Percentiles rank a stretch among this genome's conserved stretches.
Evolutionary conservation across 345 rosid genomes (phyloP).

Genomic region (Corymbia maculata): DNA sequence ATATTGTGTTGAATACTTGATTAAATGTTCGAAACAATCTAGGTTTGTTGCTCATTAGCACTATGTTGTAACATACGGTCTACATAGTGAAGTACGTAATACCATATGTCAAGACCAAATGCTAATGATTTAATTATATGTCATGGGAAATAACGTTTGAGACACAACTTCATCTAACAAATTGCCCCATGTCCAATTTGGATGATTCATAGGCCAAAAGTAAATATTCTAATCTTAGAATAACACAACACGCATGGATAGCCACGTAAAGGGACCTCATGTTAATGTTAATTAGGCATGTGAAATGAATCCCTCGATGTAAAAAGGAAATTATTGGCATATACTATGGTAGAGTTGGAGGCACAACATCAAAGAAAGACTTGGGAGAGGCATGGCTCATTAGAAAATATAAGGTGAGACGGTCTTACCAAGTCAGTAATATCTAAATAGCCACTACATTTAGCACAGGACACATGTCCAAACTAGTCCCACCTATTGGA

Average conservation of each 20-base stretch:
- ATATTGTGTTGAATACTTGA: not conserved
- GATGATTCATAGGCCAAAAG: not conserved
- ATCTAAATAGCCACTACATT: not conserved
- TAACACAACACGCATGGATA: not conserved
- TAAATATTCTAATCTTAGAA: not conserved
- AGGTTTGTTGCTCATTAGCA: not conserved
- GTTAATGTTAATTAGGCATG: not conserved
- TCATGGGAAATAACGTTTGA: not conserved
- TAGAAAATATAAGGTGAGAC: not conserved
- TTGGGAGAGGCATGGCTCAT: not conserved
- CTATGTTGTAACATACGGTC: not conserved
- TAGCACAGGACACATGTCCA: no score
- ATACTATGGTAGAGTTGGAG: not conserved
- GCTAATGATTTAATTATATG: not conserved
- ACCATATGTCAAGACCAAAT: not conserved
- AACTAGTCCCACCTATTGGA: accelerated
- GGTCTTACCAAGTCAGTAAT: not conserved
- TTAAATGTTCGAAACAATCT: not conserved
- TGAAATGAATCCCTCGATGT: not conserved
- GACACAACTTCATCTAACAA: not conserved
- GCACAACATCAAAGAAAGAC: not conserved
- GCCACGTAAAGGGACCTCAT: not conserved
- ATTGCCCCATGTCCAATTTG: not conserved
- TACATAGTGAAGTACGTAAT: not conserved
- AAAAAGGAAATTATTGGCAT: not conserved